Base-by-base conservation (phyloP, 1,284 basidiomycete species). In the Pterulicium gracile region DNA sequence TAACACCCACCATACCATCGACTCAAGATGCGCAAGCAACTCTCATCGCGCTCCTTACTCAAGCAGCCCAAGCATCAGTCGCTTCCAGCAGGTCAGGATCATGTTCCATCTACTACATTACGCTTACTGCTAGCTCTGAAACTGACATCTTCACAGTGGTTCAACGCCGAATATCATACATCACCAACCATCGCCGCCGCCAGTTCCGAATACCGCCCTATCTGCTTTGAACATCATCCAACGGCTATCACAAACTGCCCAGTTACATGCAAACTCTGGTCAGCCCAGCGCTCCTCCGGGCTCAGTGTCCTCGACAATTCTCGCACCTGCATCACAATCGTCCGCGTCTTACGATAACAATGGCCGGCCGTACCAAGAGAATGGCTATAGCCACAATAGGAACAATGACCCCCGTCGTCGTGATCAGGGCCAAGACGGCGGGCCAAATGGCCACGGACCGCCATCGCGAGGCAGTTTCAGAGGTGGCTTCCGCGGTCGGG, bases 1-100 rank as follows among this genome's bases (percentile, higher is more conserved):
- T 62, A 23, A 53, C 62, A 47, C 61, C 54, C 22, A 50, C 62
- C 21, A 50, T 59, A 14, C 52, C 62, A 36, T 54, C 60, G n/a
- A 57, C 55, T 36, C 53, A 56, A 56, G 71, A 64, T 56, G 69
- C 61, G 14, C 81, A 85, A 55, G 72, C 79, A 36, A 69, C 79
- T 17, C 61, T 88, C 40, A 61, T 87, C 42, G 82, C 83, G 7
- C 60, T 88, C 50, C 67, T 88, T 22, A 74, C 75, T 4, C 75
- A 83, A 56, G 81, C 79, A 15, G 74, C 73, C 3, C 66, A 57
- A 47, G 61, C 60, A 4, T 58, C 59, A 21, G 51, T 54, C 45
- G 48, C 62, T 17, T 48, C 56, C 5, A 55, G 43, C 52, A 56
- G 51, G 52, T 53, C 70, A 72, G 51, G 57, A 64, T 60, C 18